Evolutionary conservation across 1,284 basidiomycete species (phyloP).

Genomic region (Uromyces viciae-fabae): DNA sequence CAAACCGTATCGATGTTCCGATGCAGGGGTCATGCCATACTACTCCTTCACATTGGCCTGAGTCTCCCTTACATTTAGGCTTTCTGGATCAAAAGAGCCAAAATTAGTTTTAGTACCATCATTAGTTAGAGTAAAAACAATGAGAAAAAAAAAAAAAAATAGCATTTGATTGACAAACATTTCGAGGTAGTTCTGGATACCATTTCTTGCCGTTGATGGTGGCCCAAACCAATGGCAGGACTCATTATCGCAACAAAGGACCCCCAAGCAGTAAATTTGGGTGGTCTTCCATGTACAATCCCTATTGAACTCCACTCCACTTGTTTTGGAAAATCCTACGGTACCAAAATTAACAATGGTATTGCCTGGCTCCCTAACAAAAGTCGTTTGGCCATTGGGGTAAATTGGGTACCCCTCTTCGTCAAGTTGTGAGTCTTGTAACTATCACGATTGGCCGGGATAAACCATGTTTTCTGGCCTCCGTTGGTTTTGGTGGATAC

Average conservation of each 20-base stretch:
- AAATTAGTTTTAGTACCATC: too few species aligned
- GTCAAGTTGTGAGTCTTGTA: too few species aligned
- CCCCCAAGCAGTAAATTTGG: neutral
- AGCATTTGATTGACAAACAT: neutral
- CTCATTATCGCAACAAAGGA: neutral
- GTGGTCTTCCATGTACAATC: neutral
- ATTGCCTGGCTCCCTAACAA: neutral
- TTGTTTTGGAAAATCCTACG: constrained; percentile 6
- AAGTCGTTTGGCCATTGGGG: neutral
- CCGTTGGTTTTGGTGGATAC: too few species aligned
- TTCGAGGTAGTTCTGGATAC: neutral
- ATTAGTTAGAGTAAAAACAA: too few species aligned
- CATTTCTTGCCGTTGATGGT: neutral
- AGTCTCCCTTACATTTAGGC: neutral
- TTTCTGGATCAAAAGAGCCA: too few species aligned
- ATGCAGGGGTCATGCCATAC: neutral
- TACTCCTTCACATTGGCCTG: neutral
- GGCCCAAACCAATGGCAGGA: neutral
- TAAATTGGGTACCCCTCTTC: neutral
- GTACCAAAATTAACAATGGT: neutral
- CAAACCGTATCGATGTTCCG: neutral
- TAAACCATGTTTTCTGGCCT: too few species aligned
- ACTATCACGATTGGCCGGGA: too few species aligned
- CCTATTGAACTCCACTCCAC: too few species aligned
- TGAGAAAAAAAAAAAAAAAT: neutral